A percentile compares a stretch with the other conserved stretches of the same genome.
phyloP scores from a whole-genome alignment of 179 eudicot species.

The Amaranthus tricolor region DNA sequence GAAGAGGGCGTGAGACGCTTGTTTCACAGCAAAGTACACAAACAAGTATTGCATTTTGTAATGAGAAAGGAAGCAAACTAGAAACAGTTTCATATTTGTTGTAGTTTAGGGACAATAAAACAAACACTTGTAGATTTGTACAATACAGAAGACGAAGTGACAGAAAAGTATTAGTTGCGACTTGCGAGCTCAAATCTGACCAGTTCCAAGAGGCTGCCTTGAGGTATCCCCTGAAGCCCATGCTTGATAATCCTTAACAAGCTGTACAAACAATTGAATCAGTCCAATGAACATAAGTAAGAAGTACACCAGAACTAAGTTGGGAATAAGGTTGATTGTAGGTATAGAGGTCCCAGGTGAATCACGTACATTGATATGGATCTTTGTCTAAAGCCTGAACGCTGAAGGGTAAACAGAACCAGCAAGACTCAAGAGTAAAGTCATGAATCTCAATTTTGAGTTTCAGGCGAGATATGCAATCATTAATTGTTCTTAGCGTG shows the following conservation, averaged over 20 bases:
- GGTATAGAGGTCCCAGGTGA: no score
- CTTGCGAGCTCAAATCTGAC: slow-evolving; percentile 48
- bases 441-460: not conserved
- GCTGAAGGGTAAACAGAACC: not conserved
- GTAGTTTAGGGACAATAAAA: no score
- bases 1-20: no score
- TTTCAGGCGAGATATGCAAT: no score
- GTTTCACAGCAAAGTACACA: no score
- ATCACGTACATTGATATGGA: not conserved
- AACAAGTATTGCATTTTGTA: no score
- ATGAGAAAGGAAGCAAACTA: no score
- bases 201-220: slow-evolving; percentile 90
- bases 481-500: no score
- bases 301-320: not conserved
- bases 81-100: no score
- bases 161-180: not conserved
- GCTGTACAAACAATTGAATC: slow-evolving; percentile 37
- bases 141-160: not conserved
- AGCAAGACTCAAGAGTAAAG: not conserved
- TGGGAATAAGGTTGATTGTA: not conserved
- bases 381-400: not conserved
- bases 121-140: not conserved
- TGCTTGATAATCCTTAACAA: slow-evolving; percentile 79
- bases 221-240: slow-evolving; percentile 92
- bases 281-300: slow-evolving; percentile 6